Evolutionary conservation across 495 filamentous ascomycete genomes (phyloP), one percentile per base, ranked within the genome.

Genomic region (Neurospora discreta): DNA sequence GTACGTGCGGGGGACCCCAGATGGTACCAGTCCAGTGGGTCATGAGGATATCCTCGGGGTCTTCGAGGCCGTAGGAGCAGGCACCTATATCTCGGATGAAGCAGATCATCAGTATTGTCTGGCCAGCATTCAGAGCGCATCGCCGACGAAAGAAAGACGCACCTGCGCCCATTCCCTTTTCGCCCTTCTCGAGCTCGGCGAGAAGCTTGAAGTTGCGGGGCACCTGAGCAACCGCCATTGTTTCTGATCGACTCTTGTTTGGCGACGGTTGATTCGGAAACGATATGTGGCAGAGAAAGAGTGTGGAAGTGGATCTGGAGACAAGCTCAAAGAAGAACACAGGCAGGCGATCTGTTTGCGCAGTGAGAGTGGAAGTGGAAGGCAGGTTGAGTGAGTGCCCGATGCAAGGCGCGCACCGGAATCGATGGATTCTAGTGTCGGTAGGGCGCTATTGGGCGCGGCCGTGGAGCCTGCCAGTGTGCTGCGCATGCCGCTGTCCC

Each of bases 11-110:
- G 76, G 95, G 95, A 0, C 95, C 95, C 68, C 98, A 89, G 75
- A 99, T 98, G 1, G 95, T 98, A 69, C 93, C 95, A 75, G 96
- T 97, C 95, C 95, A 99, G 87, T 97, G 93, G 73, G 92, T 93
- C 94, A 99, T 97, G 82, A 94, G 89, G 77, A 98, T 88, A 77
- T 99, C 95, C 78, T 97, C 95, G 36, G 93, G 92, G 82, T 98
- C 93, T 70, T 92, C 92, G 52, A 98, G 89, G 77, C 95, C 95
- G 75, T 98, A 98, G 5, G 95, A 98, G 85, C 94, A 97, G 70
- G 94, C 94, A 84, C 97, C 95, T 97, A 1, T 42, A 77, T 72
- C 73, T 65, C 1, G 52, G 52, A 60, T 33, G 26, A 38, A 15
- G 13, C 13, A 68, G 38, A n/a, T 13, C 5, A 36, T 72, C 42